Base-by-base conservation (phyloP, 1,284 basidiomycete genomes). In the Phellopilus nigrolimitatus region DNA sequence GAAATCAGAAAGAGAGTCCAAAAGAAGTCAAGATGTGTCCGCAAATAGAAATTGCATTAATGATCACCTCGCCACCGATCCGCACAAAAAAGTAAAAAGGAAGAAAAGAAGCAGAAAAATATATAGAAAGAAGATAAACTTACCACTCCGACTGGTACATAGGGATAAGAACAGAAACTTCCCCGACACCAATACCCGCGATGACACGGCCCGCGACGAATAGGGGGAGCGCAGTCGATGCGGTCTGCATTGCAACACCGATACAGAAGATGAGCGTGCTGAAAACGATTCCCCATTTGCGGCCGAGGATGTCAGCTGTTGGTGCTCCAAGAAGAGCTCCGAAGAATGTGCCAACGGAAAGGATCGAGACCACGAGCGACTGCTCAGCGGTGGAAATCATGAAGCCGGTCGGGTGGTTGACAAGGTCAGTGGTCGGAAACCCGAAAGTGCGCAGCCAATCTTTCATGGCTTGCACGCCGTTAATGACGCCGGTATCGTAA, bases 71-170 rank as follows among this genome's bases (percentile, higher is more conserved):
- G 37, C 19, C 21, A 22, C 7, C 17, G 17, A 37, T 37, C 19
- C 27, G 37, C 22, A 27, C 41, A 27, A 24, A 27, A 24, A 9
- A 24, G 10, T 19, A 30, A n/a, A 1, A 49, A 28, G 12, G 10
- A 37, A 31, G 13, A 24, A 17, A 41, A 8, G 33, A 30, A 34
- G 30, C 8, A 37, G 30, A 22, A 36, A 15, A 21, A 21, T 24
- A 31, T 47, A 28, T 41, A 41, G 25, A 28, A 40, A 61, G 34
- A 39, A 17, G 12, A 38, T 36, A 50, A 39, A 55, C 67, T 54
- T 51, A 75, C 73, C 74, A 79, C 73, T 91, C 89, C 55, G 84
- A 85, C 71, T 90, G 87, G 73, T 91, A 94, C 78, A 93, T 84
- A 55, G 86, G 85, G 45, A 82, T 71, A 49, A 84, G 67, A 61